These are phyloP conservation scores for Pseudogymnoascus sp. DNA, from an alignment of 2,329 filamentous ascomycete species.

Conservation along the genomic window DNA sequence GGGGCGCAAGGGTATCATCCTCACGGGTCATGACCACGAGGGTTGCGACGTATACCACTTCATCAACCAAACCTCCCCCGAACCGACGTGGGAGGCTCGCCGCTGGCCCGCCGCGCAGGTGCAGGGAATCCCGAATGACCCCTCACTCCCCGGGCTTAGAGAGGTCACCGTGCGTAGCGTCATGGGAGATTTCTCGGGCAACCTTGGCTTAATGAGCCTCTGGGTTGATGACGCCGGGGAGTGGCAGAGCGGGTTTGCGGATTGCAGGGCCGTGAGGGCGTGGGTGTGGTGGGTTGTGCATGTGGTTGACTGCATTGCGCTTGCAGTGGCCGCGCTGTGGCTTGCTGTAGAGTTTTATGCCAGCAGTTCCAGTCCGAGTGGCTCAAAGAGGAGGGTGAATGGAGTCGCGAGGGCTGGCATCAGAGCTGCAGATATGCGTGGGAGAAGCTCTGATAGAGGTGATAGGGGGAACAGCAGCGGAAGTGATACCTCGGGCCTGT, in stretches of 20 bases:
- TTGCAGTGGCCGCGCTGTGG: not conserved
- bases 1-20: slow-evolving; percentile 66
- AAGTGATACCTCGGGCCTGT: not conserved
- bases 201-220: slow-evolving; percentile 76
- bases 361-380: not conserved
- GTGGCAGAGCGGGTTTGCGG: slow-evolving; percentile 76
- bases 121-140: slow-evolving; percentile 33
- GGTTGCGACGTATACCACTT: slow-evolving; percentile 88
- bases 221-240: slow-evolving; percentile 39
- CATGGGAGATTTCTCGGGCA: slow-evolving; percentile 96
- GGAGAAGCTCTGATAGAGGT: not conserved
- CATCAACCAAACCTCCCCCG: slow-evolving; percentile 50
- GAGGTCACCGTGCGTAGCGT: slow-evolving; percentile 94
- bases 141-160: slow-evolving; percentile 55
- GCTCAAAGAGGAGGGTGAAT: slow-evolving; percentile 1
- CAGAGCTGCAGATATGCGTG: not conserved
- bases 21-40: slow-evolving; percentile 92
- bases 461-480: not conserved
- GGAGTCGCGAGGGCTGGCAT: not conserved
- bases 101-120: slow-evolving; percentile 39
- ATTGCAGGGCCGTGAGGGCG: slow-evolving; percentile 74
- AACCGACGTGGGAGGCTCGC: slow-evolving; percentile 19
- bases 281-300: slow-evolving; percentile 94
- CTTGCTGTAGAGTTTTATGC: not conserved
- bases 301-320: slow-evolving; percentile 49